phyloP scores from a whole-genome alignment of 179 eudicot genomes.

The Spinacia oleracea region DNA sequence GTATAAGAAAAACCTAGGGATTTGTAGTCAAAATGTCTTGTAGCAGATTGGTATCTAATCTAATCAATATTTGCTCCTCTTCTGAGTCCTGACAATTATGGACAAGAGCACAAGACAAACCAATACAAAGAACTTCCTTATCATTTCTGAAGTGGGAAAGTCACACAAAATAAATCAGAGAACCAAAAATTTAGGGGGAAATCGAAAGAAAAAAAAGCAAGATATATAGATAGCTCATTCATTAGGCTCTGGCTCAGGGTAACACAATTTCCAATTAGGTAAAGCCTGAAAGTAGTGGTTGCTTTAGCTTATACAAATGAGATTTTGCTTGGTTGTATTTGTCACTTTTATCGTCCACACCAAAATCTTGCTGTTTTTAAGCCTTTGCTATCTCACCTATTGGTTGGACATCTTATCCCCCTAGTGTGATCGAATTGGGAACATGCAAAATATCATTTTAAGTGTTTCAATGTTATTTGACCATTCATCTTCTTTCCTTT shows the following conservation, averaged over 20 bases:
- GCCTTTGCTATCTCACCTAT: not conserved
- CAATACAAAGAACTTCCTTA: constrained; percentile 30
- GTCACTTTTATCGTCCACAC: too few relatives aligned
- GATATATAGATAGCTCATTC: too few relatives aligned
- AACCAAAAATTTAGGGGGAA: constrained; percentile 18
- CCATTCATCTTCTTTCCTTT: constrained; percentile 24
- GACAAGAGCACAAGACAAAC: constrained; percentile 29
- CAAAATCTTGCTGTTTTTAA: too few relatives aligned
- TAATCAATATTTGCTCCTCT: not conserved
- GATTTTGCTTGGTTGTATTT: too few relatives aligned
- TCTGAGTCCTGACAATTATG: constrained; percentile 23
- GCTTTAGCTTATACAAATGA: constrained; percentile 6
- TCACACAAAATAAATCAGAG: constrained; percentile 25
- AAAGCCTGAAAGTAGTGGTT: constrained; percentile 21
- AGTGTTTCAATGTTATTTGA: not conserved
- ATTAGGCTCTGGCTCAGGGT: too few relatives aligned
- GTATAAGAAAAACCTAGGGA: constrained; percentile 8
- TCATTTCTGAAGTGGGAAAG: constrained; percentile 29
- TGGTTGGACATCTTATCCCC: constrained; percentile 20
- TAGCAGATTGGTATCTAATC: not conserved
- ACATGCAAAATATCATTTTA: constrained; percentile 23
- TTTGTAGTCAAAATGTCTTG: constrained; percentile 19
- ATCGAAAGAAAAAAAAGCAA: not conserved
- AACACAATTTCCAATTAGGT: constrained; percentile 36
- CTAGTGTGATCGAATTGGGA: constrained; percentile 20